Base-by-base conservation (phyloP, 345 rosid genomes). In the Dovyalis caffra region DNA sequence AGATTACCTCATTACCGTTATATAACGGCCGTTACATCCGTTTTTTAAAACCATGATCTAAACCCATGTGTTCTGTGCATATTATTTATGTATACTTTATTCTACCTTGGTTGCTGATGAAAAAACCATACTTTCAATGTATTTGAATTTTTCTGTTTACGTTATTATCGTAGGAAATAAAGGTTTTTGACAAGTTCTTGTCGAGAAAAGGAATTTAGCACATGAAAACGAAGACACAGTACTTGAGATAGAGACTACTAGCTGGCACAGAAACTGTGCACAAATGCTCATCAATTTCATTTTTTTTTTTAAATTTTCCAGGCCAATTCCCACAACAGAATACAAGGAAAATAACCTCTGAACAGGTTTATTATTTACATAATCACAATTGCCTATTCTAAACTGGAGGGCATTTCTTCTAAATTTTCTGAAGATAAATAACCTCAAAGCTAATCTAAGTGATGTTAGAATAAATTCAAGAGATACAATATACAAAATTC, bases 401-500 rank as follows among this genome's bases (percentile, higher is more conserved):
- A 62, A 60, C 63, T 53, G 35, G 29, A 33, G 56, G 64, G 33
- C 26, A 69, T 53, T 18, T 56, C 73, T 40, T 66, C 61, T 1
- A 8, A 56, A 26, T 47, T 68, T 68, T 45, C 71, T n/a, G 6
- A 47, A 14, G 51, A 53, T n/a, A 1, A 37, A 31, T 38, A 32
- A 2, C 25, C 71, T n/a, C 51, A 14, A 64, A 43, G 70, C 58
- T n/a, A 23, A 68, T 62, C 31, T 12, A 65, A 16, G 64, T 53
- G 58, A 68, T 66, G 79, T 68, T 74, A 35, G 81, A 40, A 75
- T 66, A 57, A 68, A 66, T 58, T 76, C 64, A 28, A 45, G 53
- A 58, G 43, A 3, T 65, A 40, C 66, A 56, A 73, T 76, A 32
- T 81, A 84, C 64, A 35, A 25, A 67, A 56, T 64, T 73, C 40